These are phyloP conservation scores for Fusarium redolens DNA, from an alignment of 2,329 filamentous ascomycete genomes.

Conservation along the genomic window DNA sequence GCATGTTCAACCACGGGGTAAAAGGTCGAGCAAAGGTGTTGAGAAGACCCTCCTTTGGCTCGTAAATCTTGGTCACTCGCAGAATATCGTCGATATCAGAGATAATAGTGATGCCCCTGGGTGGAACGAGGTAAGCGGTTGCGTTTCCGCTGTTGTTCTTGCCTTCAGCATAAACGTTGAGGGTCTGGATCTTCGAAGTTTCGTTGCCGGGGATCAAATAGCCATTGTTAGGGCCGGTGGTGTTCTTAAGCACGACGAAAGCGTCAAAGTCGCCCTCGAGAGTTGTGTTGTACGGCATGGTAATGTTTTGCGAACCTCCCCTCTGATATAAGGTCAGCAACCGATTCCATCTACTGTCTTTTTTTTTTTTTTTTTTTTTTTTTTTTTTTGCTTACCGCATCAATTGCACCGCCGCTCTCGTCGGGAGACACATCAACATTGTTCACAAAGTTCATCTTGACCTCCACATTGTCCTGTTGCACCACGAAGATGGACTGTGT, in stretches of 20 bases:
- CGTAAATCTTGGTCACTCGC: slow-evolving; percentile 83
- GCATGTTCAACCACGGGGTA: slow-evolving; percentile 82
- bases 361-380: rapidly evolving
- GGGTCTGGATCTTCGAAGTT: slow-evolving; percentile 72
- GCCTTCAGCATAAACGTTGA: slow-evolving; percentile 75
- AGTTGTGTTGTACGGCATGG: slow-evolving; percentile 74
- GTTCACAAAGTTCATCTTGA: slow-evolving; percentile 69
- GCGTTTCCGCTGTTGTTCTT: slow-evolving; percentile 74
- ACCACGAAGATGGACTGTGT: slow-evolving; percentile 81
- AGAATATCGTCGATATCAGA: slow-evolving; percentile 86
- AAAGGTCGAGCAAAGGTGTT: slow-evolving; percentile 82
- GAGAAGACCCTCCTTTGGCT: slow-evolving; percentile 77
- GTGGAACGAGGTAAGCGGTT: slow-evolving; percentile 80
- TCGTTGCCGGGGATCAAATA: slow-evolving; percentile 71
- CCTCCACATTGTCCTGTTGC: slow-evolving; percentile 73
- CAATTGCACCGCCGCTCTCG: slow-evolving; percentile 63
- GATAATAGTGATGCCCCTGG: slow-evolving; percentile 75
- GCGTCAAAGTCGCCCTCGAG: slow-evolving; percentile 77
- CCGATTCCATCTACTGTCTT: no score
- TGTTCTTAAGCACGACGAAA: slow-evolving; percentile 72
- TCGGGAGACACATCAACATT: slow-evolving; percentile 62
- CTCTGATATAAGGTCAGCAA: slow-evolving; percentile 42
- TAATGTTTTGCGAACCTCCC: slow-evolving; percentile 72
- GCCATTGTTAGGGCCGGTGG: slow-evolving; percentile 60
- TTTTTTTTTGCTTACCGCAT: slow-evolving; percentile 49